Evolutionary conservation across 768 basidiomycete species (phyloP), one percentile per base, ranked within the genome.

Genomic region (Chalciporus pseudorubinellus): DNA sequence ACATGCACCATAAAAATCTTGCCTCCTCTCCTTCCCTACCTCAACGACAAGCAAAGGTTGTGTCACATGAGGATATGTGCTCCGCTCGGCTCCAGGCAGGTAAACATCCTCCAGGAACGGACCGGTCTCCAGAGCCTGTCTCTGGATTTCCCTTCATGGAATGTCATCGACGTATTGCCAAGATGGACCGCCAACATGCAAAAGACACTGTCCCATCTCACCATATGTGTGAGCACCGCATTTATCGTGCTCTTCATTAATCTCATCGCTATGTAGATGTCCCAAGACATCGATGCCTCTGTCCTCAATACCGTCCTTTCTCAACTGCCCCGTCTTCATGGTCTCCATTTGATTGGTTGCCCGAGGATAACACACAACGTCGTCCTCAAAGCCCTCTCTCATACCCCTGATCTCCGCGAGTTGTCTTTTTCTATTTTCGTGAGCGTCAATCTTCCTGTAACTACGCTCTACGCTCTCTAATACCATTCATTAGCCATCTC

Each of bases 381-480:
- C 29, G 68, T 87, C 7, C 70, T 89, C 28, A 69, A 67, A 14
- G 65, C 78, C 11, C 51, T 63, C 6, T 54, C 62, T 0, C 70
- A 80, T 43, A 81, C 79, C 0, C 85, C 85, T 0, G 60, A 70
- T 6, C 73, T 90, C 11, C 78, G 81, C 56, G 82, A 75, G 50
- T 71, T 90, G 1, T 82, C 85, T 1, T 71, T 89, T 24, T 82
- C 83, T 14, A 74, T 77, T 39, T 76, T 77, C 51, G 86, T 88
- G 50, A 52, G 82, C 12, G 1, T 66, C 11, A 7, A 22, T 13
- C 18, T n/a, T 1, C 0, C 11, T 39, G 1, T 11, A 21, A 39
- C 44, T 24, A 7, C 44, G 13, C 43, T 49, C 28, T 46, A 24
- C 29, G 44, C 48, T 52, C 46, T 34, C 46, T 51, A 48, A 50